Evolutionary conservation across 768 basidiomycete genomes (phyloP).

Genomic region (Xerocomellus dryophilus): DNA sequence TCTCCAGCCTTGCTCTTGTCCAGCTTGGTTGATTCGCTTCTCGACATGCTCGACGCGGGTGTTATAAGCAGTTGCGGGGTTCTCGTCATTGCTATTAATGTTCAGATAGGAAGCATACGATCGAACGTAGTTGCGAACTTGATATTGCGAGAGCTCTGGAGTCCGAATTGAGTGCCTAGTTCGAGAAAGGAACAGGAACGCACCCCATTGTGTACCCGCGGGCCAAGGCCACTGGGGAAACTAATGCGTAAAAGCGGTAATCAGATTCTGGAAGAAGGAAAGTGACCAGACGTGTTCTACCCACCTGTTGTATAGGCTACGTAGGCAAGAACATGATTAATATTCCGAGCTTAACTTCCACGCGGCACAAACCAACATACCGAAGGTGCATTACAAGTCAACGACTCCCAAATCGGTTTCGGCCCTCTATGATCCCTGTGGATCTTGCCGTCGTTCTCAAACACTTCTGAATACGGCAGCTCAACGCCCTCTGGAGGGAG

Average conservation of each 20-base stretch:
- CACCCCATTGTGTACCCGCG: conserved; percentile 13
- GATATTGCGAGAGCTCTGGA: conserved; percentile 33
- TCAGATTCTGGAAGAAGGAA: background rate
- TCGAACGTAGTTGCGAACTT: conserved; percentile 33
- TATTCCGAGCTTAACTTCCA: background rate
- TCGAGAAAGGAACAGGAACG: background rate
- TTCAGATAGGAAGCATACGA: conserved; percentile 14
- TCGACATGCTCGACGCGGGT: conserved; percentile 47
- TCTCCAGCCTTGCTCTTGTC: conserved; percentile 12
- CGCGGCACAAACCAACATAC: background rate
- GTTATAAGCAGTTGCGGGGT: conserved; percentile 39
- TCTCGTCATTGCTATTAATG: conserved; percentile 35
- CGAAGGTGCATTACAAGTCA: conserved; percentile 8
- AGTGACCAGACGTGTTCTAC: background rate
- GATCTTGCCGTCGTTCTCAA: conserved; percentile 5
- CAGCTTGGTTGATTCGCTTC: conserved; percentile 31
- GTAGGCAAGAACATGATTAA: background rate
- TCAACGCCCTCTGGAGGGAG: conserved; percentile 2
- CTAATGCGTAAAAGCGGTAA: background rate
- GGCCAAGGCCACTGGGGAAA: conserved; percentile 19
- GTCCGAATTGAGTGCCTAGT: background rate
- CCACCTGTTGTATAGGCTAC: conserved; percentile 5
- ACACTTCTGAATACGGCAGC: conserved; percentile 12
- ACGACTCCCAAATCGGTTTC: conserved; percentile 15
- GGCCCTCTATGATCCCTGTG: conserved; percentile 9